Percentiles rank a stretch among this genome's conserved stretches.
Conservation (phyloP, 2,329 filamentous ascomycete species). For the Pseudocercospora musae region DNA sequence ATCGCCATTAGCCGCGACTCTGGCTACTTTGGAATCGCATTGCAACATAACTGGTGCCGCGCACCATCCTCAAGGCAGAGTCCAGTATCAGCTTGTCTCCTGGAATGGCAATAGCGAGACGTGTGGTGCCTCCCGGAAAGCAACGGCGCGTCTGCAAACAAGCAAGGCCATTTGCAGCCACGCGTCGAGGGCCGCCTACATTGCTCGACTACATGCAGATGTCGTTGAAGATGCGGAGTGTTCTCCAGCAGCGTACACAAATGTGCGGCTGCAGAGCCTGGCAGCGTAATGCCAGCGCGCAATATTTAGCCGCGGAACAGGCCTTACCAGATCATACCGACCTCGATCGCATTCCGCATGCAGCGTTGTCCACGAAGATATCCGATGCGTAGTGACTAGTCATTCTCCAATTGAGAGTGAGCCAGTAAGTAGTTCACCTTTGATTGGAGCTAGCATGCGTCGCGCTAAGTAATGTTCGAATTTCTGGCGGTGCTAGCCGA, state of each 20-base stretch:
- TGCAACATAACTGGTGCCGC: background rate
- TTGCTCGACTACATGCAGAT: background rate
- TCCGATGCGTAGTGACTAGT: background rate
- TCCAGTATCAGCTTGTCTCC: background rate
- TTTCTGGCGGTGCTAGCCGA: conserved; percentile 2
- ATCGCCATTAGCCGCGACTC: background rate
- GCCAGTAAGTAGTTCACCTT: background rate
- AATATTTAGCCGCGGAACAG: background rate
- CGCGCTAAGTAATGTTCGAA: background rate
- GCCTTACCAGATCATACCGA: background rate
- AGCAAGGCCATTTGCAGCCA: background rate
- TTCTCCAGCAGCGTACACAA: background rate
- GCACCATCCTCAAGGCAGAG: background rate
- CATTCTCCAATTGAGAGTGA: too few relatives aligned
- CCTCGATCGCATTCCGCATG: background rate
- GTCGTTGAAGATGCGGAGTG: background rate
- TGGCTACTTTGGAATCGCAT: background rate
- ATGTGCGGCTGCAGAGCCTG: background rate
- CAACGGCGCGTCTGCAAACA: background rate
- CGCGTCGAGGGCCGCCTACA: background rate
- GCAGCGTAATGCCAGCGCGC: background rate
- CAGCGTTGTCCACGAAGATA: background rate
- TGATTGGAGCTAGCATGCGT: background rate
- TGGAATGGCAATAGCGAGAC: background rate
- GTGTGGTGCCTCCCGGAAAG: too few relatives aligned